Base-by-base conservation (phyloP, 2,329 filamentous ascomycete genomes). In the Exophiala phaeomuriformis region DNA sequence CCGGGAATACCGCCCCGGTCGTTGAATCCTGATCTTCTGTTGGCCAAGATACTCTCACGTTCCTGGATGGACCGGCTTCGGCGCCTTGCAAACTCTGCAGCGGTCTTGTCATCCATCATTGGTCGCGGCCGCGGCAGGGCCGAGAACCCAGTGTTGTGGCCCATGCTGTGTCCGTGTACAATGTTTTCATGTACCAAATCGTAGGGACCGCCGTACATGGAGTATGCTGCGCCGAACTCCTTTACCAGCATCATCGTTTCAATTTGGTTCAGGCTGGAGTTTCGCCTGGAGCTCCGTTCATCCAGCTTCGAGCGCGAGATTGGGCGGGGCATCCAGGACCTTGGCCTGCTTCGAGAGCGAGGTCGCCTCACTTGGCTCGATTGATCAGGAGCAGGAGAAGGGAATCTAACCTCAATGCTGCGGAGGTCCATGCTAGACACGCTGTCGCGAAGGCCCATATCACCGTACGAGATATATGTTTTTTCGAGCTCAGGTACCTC, bases 1-100 rank as follows among this genome's bases (percentile, higher is more conserved):
- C 60, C 58, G 28, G 61, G 58, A 47, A 62, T 56, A 32, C 60
- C 60, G 43, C 57, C 56, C 52, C 60, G 53, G 36, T 62, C 61
- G 30, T 64, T 61, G 45, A 61, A 60, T 6, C 53, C 60, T n/a
- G 44, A 32, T 29, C 41, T 53, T 40, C 56, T 53, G 10, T 49
- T 30, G 31, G 44, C 31, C 6, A 40, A 43, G 19, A 28, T 30
- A 29, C 32, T 40, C 6, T 52, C 52, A 29, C 53, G 56, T 40
- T 61, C 54, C 32, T 53, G 49, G 30, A 51, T 48, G 8, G 58
- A 52, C 30, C 53, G 45, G 33, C 60, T 59, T 41, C 60, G 52
- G n/a, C 39, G 19, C 29, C 53, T 51, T 2, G 59, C 51, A 29
- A 61, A 28, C 19, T 61, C 51, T 30, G 49, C 48, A 19, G 60